phyloP scores from a whole-genome alignment of 2,329 filamentous ascomycete species.

The Venturia nashicola region DNA sequence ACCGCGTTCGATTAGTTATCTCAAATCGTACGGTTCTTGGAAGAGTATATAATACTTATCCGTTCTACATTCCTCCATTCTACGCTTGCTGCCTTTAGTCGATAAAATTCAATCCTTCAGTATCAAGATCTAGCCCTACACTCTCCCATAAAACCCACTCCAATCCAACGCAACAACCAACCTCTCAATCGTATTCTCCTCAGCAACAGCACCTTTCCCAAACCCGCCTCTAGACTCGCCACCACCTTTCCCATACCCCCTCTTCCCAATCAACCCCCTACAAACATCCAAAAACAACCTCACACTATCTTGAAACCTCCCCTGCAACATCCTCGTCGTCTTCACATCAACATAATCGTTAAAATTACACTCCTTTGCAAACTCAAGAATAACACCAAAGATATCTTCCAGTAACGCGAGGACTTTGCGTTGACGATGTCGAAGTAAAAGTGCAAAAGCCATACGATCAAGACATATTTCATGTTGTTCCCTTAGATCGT shows the following conservation, averaged over 20 bases:
- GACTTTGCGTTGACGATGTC: slow-evolving; percentile 62
- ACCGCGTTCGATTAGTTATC: too few relatives aligned
- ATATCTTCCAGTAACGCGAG: slow-evolving; percentile 65
- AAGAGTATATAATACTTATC: too few relatives aligned
- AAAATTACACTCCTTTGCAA: slow-evolving; percentile 34
- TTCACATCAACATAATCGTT: slow-evolving; percentile 15
- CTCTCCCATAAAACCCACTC: slow-evolving; percentile 42
- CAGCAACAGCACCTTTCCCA: slow-evolving; percentile 24
- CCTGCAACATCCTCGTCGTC: slow-evolving; percentile 44
- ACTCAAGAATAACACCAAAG: slow-evolving; percentile 58
- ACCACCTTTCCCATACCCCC: slow-evolving; percentile 29
- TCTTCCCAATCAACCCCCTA: slow-evolving; percentile 54
- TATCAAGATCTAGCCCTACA: too few relatives aligned
- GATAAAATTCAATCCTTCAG: too few relatives aligned
- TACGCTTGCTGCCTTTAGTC: too few relatives aligned
- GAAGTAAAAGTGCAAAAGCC: slow-evolving; percentile 58
- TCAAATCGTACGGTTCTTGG: too few relatives aligned
- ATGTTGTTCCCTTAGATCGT: slow-evolving; percentile 56
- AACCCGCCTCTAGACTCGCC: slow-evolving; percentile 15
- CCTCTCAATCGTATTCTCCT: slow-evolving; percentile 52
- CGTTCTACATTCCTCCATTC: too few relatives aligned
- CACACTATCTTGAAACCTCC: slow-evolving; percentile 57
- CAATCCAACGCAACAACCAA: slow-evolving; percentile 60
- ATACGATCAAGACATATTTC: slow-evolving; percentile 64
- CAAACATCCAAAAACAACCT: slow-evolving; percentile 64